A percentile compares a stretch with the other conserved stretches of the same genome.
These are phyloP conservation scores for Fonsecaea multimorphosa DNA, from an alignment of 2,329 filamentous ascomycete genomes.

Conservation along the genomic window DNA sequence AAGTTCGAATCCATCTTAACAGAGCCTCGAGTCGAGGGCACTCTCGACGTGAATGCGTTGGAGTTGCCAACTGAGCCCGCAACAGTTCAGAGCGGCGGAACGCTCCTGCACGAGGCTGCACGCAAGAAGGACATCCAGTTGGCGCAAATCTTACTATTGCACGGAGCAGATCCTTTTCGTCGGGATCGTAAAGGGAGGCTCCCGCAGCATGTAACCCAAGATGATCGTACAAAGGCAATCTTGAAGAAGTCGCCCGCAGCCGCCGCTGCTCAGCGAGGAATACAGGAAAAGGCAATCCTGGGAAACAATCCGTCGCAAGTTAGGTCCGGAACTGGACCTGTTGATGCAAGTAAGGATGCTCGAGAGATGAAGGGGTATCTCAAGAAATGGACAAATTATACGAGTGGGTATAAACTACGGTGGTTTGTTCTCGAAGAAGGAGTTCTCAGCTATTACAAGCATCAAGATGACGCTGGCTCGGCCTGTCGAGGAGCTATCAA, in stretches of 20 bases:
- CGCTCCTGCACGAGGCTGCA: slow-evolving; percentile 89
- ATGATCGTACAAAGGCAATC: slow-evolving; percentile 85
- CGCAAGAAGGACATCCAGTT: slow-evolving; percentile 84
- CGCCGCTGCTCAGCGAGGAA: slow-evolving; percentile 89
- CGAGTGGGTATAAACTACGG: slow-evolving; percentile 91
- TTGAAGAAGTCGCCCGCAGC: slow-evolving; percentile 94
- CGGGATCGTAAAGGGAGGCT: slow-evolving; percentile 94
- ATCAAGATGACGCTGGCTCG: slow-evolving; percentile 95
- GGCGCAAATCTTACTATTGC: slow-evolving; percentile 87
- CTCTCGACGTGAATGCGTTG: slow-evolving; percentile 88
- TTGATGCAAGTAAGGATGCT: slow-evolving; percentile 75
- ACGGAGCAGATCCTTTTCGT: slow-evolving; percentile 94
- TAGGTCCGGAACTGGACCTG: slow-evolving; percentile 56
- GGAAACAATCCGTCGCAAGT: slow-evolving; percentile 66
- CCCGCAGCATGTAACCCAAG: slow-evolving; percentile 94
- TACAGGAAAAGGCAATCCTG: slow-evolving; percentile 95
- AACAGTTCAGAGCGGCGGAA: slow-evolving; percentile 84
- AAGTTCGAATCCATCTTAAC: slow-evolving; percentile 78
- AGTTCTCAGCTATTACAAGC: slow-evolving; percentile 97
- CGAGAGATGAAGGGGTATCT: slow-evolving; percentile 98
- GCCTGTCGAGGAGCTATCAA: slow-evolving; percentile 98
- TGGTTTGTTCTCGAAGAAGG: slow-evolving; percentile 99
- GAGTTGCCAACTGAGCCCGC: slow-evolving; percentile 82
- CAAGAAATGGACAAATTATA: slow-evolving; percentile 99
- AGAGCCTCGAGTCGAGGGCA: slow-evolving; percentile 82